These are phyloP conservation scores for Boletus insuetus DNA, from an alignment of 768 basidiomycete genomes.

Conservation along the genomic window DNA sequence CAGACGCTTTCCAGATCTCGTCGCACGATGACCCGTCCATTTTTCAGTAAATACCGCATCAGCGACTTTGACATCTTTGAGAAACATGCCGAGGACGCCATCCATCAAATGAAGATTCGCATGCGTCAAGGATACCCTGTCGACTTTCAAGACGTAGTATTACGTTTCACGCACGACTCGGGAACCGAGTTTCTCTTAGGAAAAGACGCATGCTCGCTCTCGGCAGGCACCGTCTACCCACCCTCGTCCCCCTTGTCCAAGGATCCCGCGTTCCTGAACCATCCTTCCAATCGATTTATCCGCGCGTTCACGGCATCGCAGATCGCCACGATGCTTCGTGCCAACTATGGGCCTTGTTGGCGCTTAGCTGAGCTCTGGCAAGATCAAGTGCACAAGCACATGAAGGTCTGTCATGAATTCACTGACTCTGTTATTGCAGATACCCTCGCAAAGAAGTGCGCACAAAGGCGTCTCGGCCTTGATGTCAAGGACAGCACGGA, in stretches of 20 bases:
- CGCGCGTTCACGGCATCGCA: constrained; percentile 41
- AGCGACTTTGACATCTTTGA: constrained; percentile 42
- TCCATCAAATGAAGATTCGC: constrained; percentile 33
- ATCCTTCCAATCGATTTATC: constrained; percentile 37
- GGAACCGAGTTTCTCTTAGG: constrained; percentile 59
- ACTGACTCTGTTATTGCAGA: constrained; percentile 47
- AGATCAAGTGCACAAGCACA: constrained; percentile 37
- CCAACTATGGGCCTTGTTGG: constrained; percentile 42
- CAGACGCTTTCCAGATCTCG: constrained; percentile 32
- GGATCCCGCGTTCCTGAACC: constrained; percentile 22
- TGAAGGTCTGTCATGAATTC: constrained; percentile 43
- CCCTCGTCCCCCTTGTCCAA: constrained; percentile 20
- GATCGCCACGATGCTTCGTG: constrained; percentile 28
- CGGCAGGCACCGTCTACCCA: constrained; percentile 38
- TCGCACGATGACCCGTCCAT: constrained; percentile 41
- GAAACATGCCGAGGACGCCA: constrained; percentile 32
- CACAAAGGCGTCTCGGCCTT: constrained; percentile 7
- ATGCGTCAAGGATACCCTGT: constrained; percentile 37
- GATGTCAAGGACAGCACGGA: neutral
- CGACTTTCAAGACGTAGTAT: constrained; percentile 43
- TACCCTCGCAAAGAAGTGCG: constrained; percentile 37
- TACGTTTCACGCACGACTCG: constrained; percentile 54
- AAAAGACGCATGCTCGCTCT: constrained; percentile 34
- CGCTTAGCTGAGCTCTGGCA: constrained; percentile 43
- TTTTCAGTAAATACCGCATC: constrained; percentile 40